These are phyloP conservation scores for Oryza brachyantha DNA, from an alignment of 176 grass and related monocot species.

Conservation along the genomic window DNA sequence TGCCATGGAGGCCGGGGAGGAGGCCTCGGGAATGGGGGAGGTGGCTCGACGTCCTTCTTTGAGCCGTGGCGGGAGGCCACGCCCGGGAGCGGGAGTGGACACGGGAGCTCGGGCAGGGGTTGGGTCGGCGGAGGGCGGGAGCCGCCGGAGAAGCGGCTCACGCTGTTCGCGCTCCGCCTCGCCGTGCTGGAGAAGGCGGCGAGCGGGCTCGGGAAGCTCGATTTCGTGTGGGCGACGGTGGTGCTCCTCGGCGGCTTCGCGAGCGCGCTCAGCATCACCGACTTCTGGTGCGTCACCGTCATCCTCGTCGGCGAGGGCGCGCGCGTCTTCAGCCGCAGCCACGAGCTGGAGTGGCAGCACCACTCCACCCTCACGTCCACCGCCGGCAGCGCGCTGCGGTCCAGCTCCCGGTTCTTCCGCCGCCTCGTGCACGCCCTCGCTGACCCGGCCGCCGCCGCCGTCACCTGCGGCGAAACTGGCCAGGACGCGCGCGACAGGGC, in stretches of 20 bases:
- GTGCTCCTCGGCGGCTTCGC: constrained; percentile 87
- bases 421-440: constrained; percentile 36
- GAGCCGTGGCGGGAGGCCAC: constrained; percentile 21
- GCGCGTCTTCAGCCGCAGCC: constrained; percentile 84
- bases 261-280: constrained; percentile 40
- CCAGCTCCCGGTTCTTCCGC: constrained; percentile 53
- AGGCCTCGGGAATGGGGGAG: constrained; percentile 1
- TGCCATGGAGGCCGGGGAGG: not conserved
- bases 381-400: not conserved
- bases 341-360: constrained; percentile 98
- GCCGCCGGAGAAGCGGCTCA: constrained; percentile 60
- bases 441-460: not conserved
- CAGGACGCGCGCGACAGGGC: not conserved
- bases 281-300: constrained; percentile 79
- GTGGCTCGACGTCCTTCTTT: constrained; percentile 27
- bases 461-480: not conserved
- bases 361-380: constrained; percentile 65
- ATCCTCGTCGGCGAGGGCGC: constrained; percentile 76
- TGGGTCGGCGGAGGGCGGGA: not conserved
- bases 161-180: constrained; percentile 63
- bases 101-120: not conserved
- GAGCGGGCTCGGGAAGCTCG: constrained; percentile 72
- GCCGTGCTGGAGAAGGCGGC: constrained; percentile 83
- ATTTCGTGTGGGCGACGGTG: constrained; percentile 89
- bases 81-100: constrained; percentile 7